A percentile compares a stretch with the other conserved stretches of the same genome.
phyloP scores from a whole-genome alignment of 768 basidiomycete species.

The Termitomyces sp. region DNA sequence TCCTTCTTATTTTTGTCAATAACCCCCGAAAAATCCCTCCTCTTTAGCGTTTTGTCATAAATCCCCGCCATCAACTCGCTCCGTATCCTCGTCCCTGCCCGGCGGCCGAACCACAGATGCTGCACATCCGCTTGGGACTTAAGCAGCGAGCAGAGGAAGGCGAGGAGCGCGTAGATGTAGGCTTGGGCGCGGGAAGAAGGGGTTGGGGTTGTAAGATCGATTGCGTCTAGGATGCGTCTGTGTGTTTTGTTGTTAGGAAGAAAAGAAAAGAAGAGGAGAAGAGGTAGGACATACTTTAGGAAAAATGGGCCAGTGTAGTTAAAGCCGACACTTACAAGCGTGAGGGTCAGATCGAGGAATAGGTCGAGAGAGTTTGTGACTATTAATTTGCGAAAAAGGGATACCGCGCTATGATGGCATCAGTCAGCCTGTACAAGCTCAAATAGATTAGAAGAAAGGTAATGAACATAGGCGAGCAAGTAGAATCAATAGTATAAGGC shows the following conservation, averaged over 20 bases:
- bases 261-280: background rate
- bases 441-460: too few relatives aligned
- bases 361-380: conserved; percentile 46
- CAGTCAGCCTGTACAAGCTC: background rate
- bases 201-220: conserved; percentile 39
- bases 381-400: conserved; percentile 41
- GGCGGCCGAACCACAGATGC: conserved; percentile 78
- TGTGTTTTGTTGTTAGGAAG: background rate
- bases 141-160: conserved; percentile 57
- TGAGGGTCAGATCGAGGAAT: conserved; percentile 61
- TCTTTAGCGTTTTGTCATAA: conserved; percentile 84
- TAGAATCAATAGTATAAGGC: too few relatives aligned
- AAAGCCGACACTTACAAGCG: conserved; percentile 66
- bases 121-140: conserved; percentile 71
- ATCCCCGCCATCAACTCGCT: conserved; percentile 82
- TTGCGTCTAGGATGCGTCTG: conserved; percentile 58
- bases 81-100: conserved; percentile 70
- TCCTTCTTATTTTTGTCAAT: conserved; percentile 43
- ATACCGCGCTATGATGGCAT: conserved; percentile 15
- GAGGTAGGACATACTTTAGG: conserved; percentile 42
- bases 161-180: conserved; percentile 76
- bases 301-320: conserved; percentile 85
- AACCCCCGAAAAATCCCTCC: conserved; percentile 81
- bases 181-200: conserved; percentile 28
- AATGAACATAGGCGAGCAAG: too few relatives aligned